phyloP scores from a whole-genome alignment of 1,139 yeast species.

The Debaryomycetaceae sp. region DNA sequence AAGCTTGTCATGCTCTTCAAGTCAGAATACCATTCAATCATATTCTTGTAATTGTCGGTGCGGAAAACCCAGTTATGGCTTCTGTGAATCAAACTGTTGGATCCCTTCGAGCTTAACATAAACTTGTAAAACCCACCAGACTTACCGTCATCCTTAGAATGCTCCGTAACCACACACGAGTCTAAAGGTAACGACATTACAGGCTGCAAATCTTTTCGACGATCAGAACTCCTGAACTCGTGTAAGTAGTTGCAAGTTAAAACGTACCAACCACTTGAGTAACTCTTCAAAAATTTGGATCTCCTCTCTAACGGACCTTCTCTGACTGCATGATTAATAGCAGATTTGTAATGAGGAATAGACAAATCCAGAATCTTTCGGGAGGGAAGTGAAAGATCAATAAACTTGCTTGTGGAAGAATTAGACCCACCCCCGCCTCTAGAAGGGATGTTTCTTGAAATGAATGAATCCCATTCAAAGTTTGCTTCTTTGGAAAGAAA shows the following conservation, averaged over 20 bases:
- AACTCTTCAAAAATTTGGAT: conserved; percentile 85
- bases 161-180: conserved; percentile 80
- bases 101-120: conserved; percentile 67
- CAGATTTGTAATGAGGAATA: conserved; percentile 68
- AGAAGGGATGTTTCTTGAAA: conserved; percentile 58
- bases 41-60: conserved; percentile 70
- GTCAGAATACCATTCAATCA: conserved; percentile 85
- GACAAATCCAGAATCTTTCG: conserved; percentile 61
- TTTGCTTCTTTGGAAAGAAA: conserved; percentile 74
- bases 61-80: conserved; percentile 94
- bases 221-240: conserved; percentile 82
- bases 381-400: conserved; percentile 69
- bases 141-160: conserved; percentile 66
- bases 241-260: conserved; percentile 85
- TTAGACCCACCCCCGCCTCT: conserved; percentile 20
- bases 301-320: conserved; percentile 85
- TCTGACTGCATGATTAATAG: conserved; percentile 67
- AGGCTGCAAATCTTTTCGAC: conserved; percentile 82
- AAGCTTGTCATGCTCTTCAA: conserved; percentile 61
- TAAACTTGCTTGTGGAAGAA: conserved; percentile 53
- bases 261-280: conserved; percentile 88
- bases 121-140: conserved; percentile 68
- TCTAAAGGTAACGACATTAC: conserved; percentile 80
- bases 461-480: conserved; percentile 87
- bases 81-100: conserved; percentile 63